Conservation (phyloP, 1,284 basidiomycete genomes). For the Apiotrichum montevideense region DNA sequence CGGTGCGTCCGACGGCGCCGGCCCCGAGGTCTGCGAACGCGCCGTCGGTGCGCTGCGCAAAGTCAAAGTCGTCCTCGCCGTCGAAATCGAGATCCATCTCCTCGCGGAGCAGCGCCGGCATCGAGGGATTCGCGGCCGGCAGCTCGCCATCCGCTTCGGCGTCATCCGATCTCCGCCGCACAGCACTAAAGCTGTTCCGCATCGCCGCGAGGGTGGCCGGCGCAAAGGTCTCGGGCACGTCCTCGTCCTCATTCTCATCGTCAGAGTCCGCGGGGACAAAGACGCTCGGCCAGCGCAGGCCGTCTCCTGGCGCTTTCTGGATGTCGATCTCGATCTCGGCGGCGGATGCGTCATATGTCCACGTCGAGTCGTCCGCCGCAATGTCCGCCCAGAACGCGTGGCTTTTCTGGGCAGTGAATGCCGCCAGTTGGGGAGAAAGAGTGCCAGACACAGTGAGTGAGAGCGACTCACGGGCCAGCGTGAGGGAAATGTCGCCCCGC, state of each 20-base stretch:
- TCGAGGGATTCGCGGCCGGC: constrained; percentile 28
- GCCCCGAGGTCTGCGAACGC: neutral
- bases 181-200: constrained; percentile 53
- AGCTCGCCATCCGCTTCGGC: constrained; percentile 13
- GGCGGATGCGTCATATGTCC: constrained; percentile 73
- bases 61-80: constrained; percentile 18
- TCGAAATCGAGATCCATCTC: constrained; percentile 46
- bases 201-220: constrained; percentile 72
- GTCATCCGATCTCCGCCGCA: constrained; percentile 17
- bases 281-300: constrained; percentile 73
- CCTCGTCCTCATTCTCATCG: constrained; percentile 48
- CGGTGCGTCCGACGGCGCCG: constrained; percentile 31
- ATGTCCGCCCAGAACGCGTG: constrained; percentile 71
- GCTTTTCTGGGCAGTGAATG: constrained; percentile 50
- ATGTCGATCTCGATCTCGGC: constrained; percentile 74
- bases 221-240: constrained; percentile 84
- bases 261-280: constrained; percentile 51
- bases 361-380: constrained; percentile 64
- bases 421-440: constrained; percentile 51
- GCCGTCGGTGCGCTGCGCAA: constrained; percentile 43
- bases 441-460: constrained; percentile 45
- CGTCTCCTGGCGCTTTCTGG: constrained; percentile 66
- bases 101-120: constrained; percentile 43
- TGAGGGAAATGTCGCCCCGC: constrained; percentile 60
- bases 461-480: constrained; percentile 60